These are phyloP conservation scores for Aspergillus cejpii DNA, from an alignment of 2,329 filamentous ascomycete genomes.

Conservation along the genomic window DNA sequence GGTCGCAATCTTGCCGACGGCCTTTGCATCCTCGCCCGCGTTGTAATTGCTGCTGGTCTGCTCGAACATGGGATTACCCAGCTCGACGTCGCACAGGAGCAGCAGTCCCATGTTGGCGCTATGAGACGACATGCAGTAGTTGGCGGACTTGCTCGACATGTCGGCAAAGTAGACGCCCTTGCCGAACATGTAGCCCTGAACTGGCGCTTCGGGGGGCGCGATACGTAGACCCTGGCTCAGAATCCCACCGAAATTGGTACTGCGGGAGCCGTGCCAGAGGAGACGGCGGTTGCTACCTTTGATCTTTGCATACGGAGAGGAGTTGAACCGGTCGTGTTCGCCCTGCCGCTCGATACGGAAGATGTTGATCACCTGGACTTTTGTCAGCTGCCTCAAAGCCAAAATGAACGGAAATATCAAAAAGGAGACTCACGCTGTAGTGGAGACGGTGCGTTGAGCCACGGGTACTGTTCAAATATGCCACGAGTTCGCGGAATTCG, in stretches of 20 bases:
- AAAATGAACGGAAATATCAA: too few species aligned
- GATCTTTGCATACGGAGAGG: constrained; percentile 48
- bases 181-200: constrained; percentile 78
- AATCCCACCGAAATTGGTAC: constrained; percentile 81
- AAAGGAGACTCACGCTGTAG: constrained; percentile 26
- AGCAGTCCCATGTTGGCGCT: constrained; percentile 67
- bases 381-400: not conserved
- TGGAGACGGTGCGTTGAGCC: constrained; percentile 58
- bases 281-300: constrained; percentile 62
- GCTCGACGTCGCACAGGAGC: constrained; percentile 75
- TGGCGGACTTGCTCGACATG: constrained; percentile 74
- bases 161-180: constrained; percentile 87
- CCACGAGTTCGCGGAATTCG: constrained; percentile 60
- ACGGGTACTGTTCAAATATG: constrained; percentile 61
- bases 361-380: constrained; percentile 58
- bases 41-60: constrained; percentile 53
- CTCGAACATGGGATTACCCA: constrained; percentile 67
- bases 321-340: constrained; percentile 62
- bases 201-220: constrained; percentile 69
- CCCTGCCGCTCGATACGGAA: constrained; percentile 74
- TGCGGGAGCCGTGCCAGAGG: constrained; percentile 80
- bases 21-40: constrained; percentile 58
- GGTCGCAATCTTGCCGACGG: constrained; percentile 58
- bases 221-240: constrained; percentile 84
- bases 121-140: constrained; percentile 60